Percentiles rank a stretch among this genome's conserved stretches.
Conservation (phyloP, 2,329 filamentous ascomycete genomes). For the Pseudocercospora pini-densiflorae region DNA sequence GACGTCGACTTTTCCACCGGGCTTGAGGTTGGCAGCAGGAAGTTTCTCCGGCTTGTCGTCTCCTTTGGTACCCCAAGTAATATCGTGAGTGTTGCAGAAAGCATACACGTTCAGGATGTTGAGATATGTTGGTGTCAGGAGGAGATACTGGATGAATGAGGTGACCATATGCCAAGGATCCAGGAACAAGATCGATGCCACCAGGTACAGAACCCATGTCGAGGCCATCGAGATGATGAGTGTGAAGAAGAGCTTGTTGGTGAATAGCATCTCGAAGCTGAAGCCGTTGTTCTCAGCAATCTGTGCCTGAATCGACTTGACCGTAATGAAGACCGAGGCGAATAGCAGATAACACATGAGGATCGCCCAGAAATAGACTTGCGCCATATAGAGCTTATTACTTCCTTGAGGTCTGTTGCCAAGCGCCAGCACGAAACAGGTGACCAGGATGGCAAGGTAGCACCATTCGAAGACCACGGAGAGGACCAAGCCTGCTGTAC, state of each 20-base stretch:
- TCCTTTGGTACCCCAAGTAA: conserved; percentile 97
- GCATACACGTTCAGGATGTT: conserved; percentile 99
- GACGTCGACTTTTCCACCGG: conserved; percentile 93
- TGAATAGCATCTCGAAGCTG: conserved; percentile 73
- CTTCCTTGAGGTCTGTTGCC: conserved; percentile 95
- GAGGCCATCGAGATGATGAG: conserved; percentile 90
- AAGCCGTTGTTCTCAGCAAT: conserved; percentile 66
- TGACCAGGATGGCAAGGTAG: conserved; percentile 87
- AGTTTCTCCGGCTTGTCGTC: conserved; percentile 95
- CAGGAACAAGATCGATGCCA: conserved; percentile 91
- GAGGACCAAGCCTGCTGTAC: conserved; percentile 76
- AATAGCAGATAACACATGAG: conserved; percentile 98
- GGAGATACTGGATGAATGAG: conserved; percentile 88
- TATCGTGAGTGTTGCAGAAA: conserved; percentile 98
- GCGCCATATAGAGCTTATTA: conserved; percentile 90
- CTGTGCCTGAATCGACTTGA: conserved; percentile 78
- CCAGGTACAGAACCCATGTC: conserved; percentile 90
- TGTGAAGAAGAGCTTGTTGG: conserved; percentile 88
- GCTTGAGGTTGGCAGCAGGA: conserved; percentile 85
- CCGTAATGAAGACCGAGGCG: conserved; percentile 91
- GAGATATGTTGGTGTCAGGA: conserved; percentile 94
- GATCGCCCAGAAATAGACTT: conserved; percentile 97
- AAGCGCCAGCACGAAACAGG: conserved; percentile 92
- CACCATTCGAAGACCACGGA: conserved; percentile 95
- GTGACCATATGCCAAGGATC: conserved; percentile 99